Evolutionary conservation across 306 rosid genomes (phyloP).

Genomic region (Chamaecrista fasciculata): DNA sequence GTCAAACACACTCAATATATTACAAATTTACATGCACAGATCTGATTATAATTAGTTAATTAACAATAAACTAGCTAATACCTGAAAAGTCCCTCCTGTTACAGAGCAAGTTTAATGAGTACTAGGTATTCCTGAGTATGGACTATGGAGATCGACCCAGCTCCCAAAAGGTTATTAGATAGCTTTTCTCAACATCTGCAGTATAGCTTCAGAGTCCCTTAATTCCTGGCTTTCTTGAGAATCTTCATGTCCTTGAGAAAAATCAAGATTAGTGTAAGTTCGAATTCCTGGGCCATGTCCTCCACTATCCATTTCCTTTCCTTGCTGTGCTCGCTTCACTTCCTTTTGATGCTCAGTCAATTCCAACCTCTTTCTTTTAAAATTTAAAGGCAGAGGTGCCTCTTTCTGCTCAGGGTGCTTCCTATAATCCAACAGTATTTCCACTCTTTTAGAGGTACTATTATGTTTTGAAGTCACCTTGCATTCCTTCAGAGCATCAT

Average conservation of each 20-base stretch:
- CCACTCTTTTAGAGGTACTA: conserved; percentile 64
- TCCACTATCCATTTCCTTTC: conserved; percentile 55
- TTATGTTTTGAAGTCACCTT: conserved; percentile 48
- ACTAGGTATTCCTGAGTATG: not conserved
- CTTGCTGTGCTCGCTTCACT: conserved; percentile 76
- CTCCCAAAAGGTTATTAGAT: conserved; percentile 26
- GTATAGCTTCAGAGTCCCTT: conserved; percentile 50
- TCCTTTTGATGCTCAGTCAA: conserved; percentile 83
- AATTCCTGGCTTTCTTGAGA: conserved; percentile 62
- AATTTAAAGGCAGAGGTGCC: conserved; percentile 17
- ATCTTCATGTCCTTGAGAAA: conserved; percentile 63
- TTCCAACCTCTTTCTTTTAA: conserved; percentile 58
- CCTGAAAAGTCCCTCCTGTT: not conserved
- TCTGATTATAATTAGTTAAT: not conserved
- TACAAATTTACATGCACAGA: not conserved
- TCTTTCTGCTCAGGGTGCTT: conserved; percentile 28
- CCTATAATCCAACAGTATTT: conserved; percentile 31
- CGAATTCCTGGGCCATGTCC: conserved; percentile 76
- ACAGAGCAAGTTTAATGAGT: not conserved
- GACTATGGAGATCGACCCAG: not conserved
- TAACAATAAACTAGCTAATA: not conserved
- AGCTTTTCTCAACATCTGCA: conserved; percentile 47
- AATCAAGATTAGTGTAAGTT: conserved; percentile 70
- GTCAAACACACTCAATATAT: not conserved
- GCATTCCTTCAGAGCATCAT: conserved; percentile 37